A percentile compares a stretch with the other conserved stretches of the same genome.
Evolutionary conservation across 1,139 yeast genomes (phyloP).

Genomic region (Eremothecium gossypii): DNA sequence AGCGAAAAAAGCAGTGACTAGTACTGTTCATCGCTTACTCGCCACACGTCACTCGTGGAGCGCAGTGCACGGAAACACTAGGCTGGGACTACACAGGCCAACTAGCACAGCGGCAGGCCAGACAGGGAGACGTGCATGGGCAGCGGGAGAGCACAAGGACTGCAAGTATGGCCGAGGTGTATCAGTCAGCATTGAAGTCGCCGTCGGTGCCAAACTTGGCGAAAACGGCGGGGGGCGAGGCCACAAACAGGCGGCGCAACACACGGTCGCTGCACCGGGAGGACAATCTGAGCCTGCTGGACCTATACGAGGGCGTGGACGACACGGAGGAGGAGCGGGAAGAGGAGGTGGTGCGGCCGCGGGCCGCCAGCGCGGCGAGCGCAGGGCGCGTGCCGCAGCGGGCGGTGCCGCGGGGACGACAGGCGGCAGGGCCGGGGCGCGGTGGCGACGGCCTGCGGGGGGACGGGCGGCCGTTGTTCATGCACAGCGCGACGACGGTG

Average conservation of each 20-base stretch:
- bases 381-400: too few relatives aligned
- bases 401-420: too few relatives aligned
- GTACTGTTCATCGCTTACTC: too few relatives aligned
- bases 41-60: too few relatives aligned
- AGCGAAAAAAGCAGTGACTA: too few relatives aligned
- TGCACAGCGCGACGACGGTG: slow-evolving; percentile 1
- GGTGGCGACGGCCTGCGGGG: too few relatives aligned
- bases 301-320: slow-evolving; percentile 7
- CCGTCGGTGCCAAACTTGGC: slow-evolving; percentile 27
- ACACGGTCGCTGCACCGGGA: slow-evolving; percentile 4
- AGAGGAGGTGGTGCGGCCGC: not conserved
- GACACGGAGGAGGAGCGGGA: slow-evolving; percentile 6
- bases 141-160: slow-evolving; percentile 1
- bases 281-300: slow-evolving; percentile 7
- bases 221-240: slow-evolving; percentile 6
- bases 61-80: too few relatives aligned
- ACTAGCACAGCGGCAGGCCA: too few relatives aligned
- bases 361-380: too few relatives aligned
- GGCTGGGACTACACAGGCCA: too few relatives aligned
- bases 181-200: slow-evolving; percentile 13
- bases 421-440: too few relatives aligned
- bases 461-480: slow-evolving; percentile 1
- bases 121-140: not conserved
- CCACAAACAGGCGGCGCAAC: slow-evolving; percentile 3
- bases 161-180: slow-evolving; percentile 1